These are phyloP conservation scores for Mycogone perniciosa DNA, from an alignment of 2,329 filamentous ascomycete species.

Conservation along the genomic window DNA sequence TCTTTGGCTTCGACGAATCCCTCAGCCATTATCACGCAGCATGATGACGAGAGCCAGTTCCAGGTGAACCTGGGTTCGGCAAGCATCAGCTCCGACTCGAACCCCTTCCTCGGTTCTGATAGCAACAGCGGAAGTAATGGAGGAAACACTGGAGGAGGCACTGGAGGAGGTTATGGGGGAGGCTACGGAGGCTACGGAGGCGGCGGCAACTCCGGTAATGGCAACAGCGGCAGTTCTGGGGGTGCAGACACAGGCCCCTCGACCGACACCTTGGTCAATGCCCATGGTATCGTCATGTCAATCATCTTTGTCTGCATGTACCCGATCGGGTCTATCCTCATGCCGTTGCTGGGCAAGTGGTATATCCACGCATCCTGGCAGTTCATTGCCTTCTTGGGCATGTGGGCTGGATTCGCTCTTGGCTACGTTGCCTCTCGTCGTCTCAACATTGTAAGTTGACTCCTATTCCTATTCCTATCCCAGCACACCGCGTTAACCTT, in stretches of 20 bases:
- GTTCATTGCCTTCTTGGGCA: constrained; percentile 44
- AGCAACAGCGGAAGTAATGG: constrained; percentile 11
- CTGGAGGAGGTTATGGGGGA: neutral
- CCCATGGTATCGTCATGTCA: constrained; percentile 56
- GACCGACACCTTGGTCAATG: constrained; percentile 27
- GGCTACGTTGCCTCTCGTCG: constrained; percentile 44
- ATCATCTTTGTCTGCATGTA: constrained; percentile 53
- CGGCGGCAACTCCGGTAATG: constrained; percentile 1
- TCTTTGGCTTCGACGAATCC: constrained; percentile 38
- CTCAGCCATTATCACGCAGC: constrained; percentile 36
- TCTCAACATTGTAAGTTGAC: constrained; percentile 35
- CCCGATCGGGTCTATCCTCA: constrained; percentile 53
- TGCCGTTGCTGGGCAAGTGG: constrained; percentile 54
- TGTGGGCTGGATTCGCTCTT: constrained; percentile 55
- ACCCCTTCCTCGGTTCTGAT: constrained; percentile 40
- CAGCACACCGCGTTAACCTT: constrained; percentile 14
- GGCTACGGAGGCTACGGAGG: constrained; percentile 1
- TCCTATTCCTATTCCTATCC: neutral
- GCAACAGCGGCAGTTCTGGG: constrained; percentile 10
- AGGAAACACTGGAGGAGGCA: constrained; percentile 7
- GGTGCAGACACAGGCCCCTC: constrained; percentile 15
- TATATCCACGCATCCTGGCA: constrained; percentile 53
- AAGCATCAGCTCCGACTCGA: constrained; percentile 39
- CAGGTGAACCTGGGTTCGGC: constrained; percentile 44
- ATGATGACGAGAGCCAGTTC: constrained; percentile 41